phyloP scores from a whole-genome alignment of 2,329 filamentous ascomycete genomes.

The Aspergillus alliaceus region DNA sequence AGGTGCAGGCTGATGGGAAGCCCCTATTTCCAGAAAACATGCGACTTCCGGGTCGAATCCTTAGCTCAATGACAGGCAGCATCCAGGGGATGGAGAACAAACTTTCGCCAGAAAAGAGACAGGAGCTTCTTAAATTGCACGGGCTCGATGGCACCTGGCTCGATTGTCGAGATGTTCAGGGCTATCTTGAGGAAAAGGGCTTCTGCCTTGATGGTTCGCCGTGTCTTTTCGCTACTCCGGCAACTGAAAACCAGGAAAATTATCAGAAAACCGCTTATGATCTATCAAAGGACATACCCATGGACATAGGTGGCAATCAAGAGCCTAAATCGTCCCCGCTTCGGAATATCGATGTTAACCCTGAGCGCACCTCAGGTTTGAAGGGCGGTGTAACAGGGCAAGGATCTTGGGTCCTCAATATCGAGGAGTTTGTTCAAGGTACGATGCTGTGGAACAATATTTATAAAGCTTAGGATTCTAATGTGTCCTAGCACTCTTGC shows the following conservation, averaged over 20 bases:
- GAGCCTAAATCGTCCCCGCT: neutral
- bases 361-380: neutral
- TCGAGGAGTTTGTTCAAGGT: constrained; percentile 8
- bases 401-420: neutral
- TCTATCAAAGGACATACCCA: neutral
- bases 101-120: neutral
- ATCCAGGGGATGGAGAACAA: neutral
- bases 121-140: constrained; percentile 10
- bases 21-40: constrained; percentile 30
- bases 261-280: neutral
- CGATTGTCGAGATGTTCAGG: constrained; percentile 22
- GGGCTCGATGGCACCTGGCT: constrained; percentile 22
- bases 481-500: constrained; percentile 1
- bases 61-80: constrained; percentile 8
- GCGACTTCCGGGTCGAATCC: constrained; percentile 18
- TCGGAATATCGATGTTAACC: neutral
- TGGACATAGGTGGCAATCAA: neutral
- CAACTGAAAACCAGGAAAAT: neutral
- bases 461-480: neutral
- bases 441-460: neutral
- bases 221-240: neutral
- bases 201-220: neutral
- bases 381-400: neutral
- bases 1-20: constrained; percentile 37
- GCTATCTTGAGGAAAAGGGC: constrained; percentile 15